These are phyloP conservation scores for Yamadazyma ubonensis DNA, from an alignment of 805 yeast species.

Conservation along the genomic window DNA sequence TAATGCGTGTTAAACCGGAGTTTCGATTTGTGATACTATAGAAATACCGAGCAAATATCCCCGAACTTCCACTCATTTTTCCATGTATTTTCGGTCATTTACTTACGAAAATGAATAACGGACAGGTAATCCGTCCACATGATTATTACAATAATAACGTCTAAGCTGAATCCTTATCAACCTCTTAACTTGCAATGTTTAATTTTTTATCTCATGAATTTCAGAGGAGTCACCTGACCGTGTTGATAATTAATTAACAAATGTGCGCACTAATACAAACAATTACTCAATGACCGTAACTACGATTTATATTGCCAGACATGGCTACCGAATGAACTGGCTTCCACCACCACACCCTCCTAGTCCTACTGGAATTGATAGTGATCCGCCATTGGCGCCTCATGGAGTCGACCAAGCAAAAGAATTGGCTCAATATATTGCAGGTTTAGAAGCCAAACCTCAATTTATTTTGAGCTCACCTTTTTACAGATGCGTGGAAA, in stretches of 20 bases:
- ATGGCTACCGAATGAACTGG: constrained; percentile 92
- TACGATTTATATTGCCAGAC: constrained; percentile 72
- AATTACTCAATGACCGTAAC: constrained; percentile 38
- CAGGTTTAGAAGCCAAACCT: constrained; percentile 52
- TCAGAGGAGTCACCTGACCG: background rate
- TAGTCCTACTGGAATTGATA: constrained; percentile 84
- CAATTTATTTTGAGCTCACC: constrained; percentile 77
- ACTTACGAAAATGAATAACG: too few species aligned
- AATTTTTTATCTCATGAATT: too few species aligned
- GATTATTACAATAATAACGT: too few species aligned
- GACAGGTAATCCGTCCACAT: too few species aligned
- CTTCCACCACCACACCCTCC: constrained; percentile 67
- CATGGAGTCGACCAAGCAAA: constrained; percentile 88
- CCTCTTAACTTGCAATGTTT: too few species aligned
- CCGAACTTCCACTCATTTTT: too few species aligned
- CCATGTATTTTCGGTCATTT: too few species aligned
- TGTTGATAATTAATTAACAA: background rate
- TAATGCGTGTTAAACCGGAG: too few species aligned
- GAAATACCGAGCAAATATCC: too few species aligned
- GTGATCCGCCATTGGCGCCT: constrained; percentile 84
- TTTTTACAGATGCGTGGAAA: constrained; percentile 85
- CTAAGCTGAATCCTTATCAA: too few species aligned
- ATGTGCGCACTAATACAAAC: background rate
- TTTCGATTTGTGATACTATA: too few species aligned
- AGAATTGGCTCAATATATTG: constrained; percentile 65